Conservation (phyloP, 331 rosid genomes). For the Acacia pycnantha region DNA sequence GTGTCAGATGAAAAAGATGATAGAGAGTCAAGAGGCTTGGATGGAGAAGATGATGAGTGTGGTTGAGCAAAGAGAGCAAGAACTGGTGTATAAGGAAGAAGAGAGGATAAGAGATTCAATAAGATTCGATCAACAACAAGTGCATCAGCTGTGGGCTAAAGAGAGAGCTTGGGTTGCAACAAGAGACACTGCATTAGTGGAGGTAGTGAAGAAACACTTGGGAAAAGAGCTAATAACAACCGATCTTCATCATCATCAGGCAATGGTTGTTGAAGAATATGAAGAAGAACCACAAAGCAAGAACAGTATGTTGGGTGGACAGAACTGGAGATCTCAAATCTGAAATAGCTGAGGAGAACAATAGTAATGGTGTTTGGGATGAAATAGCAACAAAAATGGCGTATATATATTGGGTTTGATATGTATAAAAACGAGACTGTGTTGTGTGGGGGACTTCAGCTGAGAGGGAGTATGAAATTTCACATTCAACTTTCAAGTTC, state of each 20-base stretch:
- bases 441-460: too few species aligned
- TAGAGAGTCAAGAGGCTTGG: constrained; percentile 93
- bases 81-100: constrained; percentile 42
- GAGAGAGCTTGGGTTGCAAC: constrained; percentile 91
- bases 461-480: too few species aligned
- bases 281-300: background rate
- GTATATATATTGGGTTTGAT: too few species aligned
- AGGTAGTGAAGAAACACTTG: constrained; percentile 50
- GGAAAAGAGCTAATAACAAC: background rate
- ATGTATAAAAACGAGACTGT: too few species aligned
- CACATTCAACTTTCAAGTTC: background rate
- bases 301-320: background rate
- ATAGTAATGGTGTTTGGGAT: background rate
- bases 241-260: background rate
- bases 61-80: constrained; percentile 40
- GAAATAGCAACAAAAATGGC: background rate
- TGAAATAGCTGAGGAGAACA: background rate
- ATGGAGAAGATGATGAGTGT: constrained; percentile 65
- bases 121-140: constrained; percentile 25
- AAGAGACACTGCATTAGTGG: constrained; percentile 77
- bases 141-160: constrained; percentile 76
- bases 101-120: constrained; percentile 64
- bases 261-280: background rate
- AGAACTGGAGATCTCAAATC: background rate
- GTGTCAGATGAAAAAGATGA: constrained; percentile 72